Base-by-base conservation (phyloP, 2,329 filamentous ascomycete genomes). In the Calonectria henricotiae region DNA sequence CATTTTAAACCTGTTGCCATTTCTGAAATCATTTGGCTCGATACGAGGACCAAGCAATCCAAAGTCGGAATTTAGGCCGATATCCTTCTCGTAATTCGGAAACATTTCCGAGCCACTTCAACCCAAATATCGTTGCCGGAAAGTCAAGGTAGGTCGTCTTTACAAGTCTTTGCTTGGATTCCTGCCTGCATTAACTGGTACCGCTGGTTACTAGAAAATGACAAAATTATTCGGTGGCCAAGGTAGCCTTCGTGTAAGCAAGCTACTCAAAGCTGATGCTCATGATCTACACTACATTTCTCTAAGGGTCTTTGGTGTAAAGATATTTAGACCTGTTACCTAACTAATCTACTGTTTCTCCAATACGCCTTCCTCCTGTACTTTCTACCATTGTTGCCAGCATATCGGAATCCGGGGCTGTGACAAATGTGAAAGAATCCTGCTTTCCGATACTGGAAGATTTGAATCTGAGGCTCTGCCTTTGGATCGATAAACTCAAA, bases 381-480 rank as follows among this genome's bases (percentile, higher is more conserved):
- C 51, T 17, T 58, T 39, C 32, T 32, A 58, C 51, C 35, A 41
- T 25, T 9, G 11, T 7, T 5, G 51, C 51, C 20, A 58, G 20
- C 13, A 17, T 32, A 58, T 58, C 51, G 20, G 51, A 32, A 39
- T 58, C 51, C 4, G 51, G 51, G 7, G 51, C 32, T 6, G 51
- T 58, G 11, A 58, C 51, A 58, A 23, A 58, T 58, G 51, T 58
- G 51, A 27, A 58, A 58, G 35, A 58, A 58, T 3, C 51, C 51
- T 39, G 51, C n/a, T 37, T 58, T 58, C n/a, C 39, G 51, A 23
- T 58, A 58, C 12, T 39, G n/a, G 7, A 58, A 27, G 12, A 5
- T 13, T 12, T 27, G 20, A 12, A 11, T 13, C 13, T 27, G 51
- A 27, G 51, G 35, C 35, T 58, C 35, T 8, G 51, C 12, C 32